A percentile compares a stretch with the other conserved stretches of the same genome.
Conservation (phyloP, 2,329 filamentous ascomycete genomes). For the Clathrospora elynae region DNA sequence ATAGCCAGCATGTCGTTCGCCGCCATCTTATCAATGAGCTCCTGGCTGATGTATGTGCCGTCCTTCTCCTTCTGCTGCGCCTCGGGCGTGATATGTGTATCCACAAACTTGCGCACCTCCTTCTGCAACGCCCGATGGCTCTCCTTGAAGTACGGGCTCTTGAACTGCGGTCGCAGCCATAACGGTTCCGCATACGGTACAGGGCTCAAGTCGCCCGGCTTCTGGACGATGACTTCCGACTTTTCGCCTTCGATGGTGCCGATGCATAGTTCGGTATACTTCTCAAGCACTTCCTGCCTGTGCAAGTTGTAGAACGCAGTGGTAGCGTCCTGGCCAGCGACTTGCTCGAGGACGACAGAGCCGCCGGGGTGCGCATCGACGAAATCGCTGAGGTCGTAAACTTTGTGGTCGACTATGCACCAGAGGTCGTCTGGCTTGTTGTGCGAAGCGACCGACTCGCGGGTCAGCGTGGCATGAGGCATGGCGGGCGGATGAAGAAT, state of each 20-base stretch:
- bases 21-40: constrained; percentile 80
- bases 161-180: constrained; percentile 79
- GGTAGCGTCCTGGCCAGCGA: constrained; percentile 82
- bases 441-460: constrained; percentile 72
- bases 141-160: constrained; percentile 79
- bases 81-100: constrained; percentile 72
- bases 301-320: constrained; percentile 89
- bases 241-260: constrained; percentile 77
- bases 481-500: constrained; percentile 23
- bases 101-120: constrained; percentile 74
- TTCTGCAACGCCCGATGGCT: constrained; percentile 71
- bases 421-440: constrained; percentile 76
- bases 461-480: constrained; percentile 50
- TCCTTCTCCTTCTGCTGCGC: constrained; percentile 76
- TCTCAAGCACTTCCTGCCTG: constrained; percentile 83
- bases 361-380: constrained; percentile 84
- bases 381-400: constrained; percentile 87
- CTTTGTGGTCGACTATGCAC: constrained; percentile 84
- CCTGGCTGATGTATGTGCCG: constrained; percentile 70
- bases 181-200: constrained; percentile 86
- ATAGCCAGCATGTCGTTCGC: constrained; percentile 75
- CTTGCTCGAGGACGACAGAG: constrained; percentile 76
- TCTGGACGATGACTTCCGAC: constrained; percentile 71
- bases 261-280: constrained; percentile 75
- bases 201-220: constrained; percentile 71